These are phyloP conservation scores for Cyclotella baltica DNA, from an alignment of 108 stramenopile species.

Conservation along the genomic window DNA sequence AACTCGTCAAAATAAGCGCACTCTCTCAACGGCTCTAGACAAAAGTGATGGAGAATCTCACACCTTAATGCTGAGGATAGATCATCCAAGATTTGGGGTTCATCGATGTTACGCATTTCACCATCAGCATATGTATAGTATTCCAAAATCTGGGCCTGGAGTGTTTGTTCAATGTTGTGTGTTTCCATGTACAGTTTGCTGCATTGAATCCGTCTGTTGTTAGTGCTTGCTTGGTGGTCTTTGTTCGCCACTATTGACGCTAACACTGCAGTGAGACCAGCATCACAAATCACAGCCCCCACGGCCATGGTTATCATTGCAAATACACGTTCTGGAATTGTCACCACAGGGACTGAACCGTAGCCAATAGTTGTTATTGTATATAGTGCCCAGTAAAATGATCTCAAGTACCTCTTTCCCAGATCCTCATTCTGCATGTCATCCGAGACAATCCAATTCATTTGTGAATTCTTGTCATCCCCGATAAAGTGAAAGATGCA, in stretches of 20 bases:
- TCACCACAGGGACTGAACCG: conserved; percentile 53
- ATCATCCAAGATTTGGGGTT: conserved; percentile 37
- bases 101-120: conserved; percentile 59
- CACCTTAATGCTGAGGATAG: conserved; percentile 38
- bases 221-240: conserved; percentile 61
- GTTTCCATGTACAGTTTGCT: conserved; percentile 53
- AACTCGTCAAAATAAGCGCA: conserved; percentile 43
- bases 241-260: conserved; percentile 52
- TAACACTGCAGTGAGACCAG: conserved; percentile 66
- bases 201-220: conserved; percentile 57
- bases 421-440: conserved; percentile 20
- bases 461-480: conserved; percentile 2
- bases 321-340: conserved; percentile 59
- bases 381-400: conserved; percentile 63
- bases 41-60: conserved; percentile 51
- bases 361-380: conserved; percentile 68
- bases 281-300: conserved; percentile 71
- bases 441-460: conserved; percentile 45
- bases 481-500: conserved; percentile 57
- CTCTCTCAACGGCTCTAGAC: conserved; percentile 44
- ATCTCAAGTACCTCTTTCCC: conserved; percentile 46
- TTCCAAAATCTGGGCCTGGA: conserved; percentile 38
- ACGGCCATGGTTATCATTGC: conserved; percentile 64
- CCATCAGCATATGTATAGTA: conserved; percentile 54
- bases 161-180: conserved; percentile 18